Evolutionary conservation across 352 stramenopile genomes (phyloP), one percentile per base, ranked within the genome.

Genomic region (Phytophthora constricta): DNA sequence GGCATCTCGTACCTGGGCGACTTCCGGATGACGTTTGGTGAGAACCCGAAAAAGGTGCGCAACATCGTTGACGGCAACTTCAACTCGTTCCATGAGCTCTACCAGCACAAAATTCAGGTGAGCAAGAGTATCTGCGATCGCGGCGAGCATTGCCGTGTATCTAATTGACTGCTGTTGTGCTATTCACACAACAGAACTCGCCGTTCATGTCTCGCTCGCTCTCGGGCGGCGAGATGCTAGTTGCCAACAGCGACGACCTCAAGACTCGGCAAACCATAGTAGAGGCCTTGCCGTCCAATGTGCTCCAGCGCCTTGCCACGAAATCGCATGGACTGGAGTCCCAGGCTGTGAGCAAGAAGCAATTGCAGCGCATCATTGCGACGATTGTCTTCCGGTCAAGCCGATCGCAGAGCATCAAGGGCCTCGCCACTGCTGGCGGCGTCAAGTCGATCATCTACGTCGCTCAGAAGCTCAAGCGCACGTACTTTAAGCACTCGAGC

Each of bases 11-110:
- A 97, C 68, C 48, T 91, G 16, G 90, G 90, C 33, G 90, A 97
- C 66, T 96, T 97, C 54, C 86, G 90, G 33, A 97, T 97, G 90
- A 87, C 75, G 26, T 96, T 97, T 62, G 89, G 89, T 8, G 90
- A 97, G 67, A 97, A 97, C 65, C 90, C 89, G 5, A 91, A 91
- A 58, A 97, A 97, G 54, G 90, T 97, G 22, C 84, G 87, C 61
- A 97, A 97, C 63, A 97, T 97, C 66, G 90, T 97, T 22, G 80
- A 86, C n/a, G 83, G 86, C 62, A 96, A 95, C 70, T 76, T 92
- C 26, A 77, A 79, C 25, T 77, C 70, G 7, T 97, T 97, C 58
- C 73, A 74, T 39, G 55, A 86, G 27, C 69, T 97, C 25, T 97
- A 97, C 66, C 60, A 75, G 10, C 70, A 75, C 53, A 87, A 92